phyloP scores from a whole-genome alignment of 179 eudicot genomes.

The Beta corolliflora region DNA sequence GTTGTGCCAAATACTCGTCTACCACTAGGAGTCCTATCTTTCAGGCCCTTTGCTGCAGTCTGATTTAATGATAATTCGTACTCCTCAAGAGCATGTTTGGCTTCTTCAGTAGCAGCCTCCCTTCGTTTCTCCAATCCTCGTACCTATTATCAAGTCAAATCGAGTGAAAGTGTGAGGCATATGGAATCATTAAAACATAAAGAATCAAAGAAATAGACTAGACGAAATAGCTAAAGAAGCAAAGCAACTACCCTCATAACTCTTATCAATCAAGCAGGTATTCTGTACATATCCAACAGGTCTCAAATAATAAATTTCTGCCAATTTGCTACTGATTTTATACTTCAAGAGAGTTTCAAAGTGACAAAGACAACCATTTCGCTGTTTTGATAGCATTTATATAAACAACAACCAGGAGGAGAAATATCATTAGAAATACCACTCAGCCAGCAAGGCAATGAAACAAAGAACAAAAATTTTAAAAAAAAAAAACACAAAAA shows the following conservation, averaged over 20 bases:
- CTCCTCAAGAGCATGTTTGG: slow-evolving; percentile 72
- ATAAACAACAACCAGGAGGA: neutral
- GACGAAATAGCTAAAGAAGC: slow-evolving; percentile 1
- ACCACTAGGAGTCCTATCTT: slow-evolving; percentile 52
- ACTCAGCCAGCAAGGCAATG: neutral
- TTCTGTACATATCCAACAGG: neutral
- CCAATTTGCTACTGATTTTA: neutral
- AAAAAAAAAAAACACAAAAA: neutral
- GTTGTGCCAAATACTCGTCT: slow-evolving; percentile 82
- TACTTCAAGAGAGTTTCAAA: too few relatives aligned
- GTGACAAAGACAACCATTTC: too few relatives aligned
- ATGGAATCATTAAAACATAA: neutral
- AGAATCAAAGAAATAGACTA: neutral
- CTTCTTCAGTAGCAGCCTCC: slow-evolving; percentile 86
- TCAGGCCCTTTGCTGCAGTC: slow-evolving; percentile 32
- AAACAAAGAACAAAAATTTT: neutral
- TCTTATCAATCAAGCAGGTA: neutral
- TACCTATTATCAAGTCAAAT: slow-evolving; percentile 45
- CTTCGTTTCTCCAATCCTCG: slow-evolving; percentile 80
- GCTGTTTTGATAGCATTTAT: too few relatives aligned
- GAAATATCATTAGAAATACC: neutral
- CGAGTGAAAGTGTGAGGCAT: neutral
- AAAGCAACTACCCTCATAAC: neutral
- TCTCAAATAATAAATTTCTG: neutral
- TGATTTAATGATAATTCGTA: slow-evolving; percentile 62